Conservation (phyloP, 805 yeast genomes). For the Candida railenensis region DNA sequence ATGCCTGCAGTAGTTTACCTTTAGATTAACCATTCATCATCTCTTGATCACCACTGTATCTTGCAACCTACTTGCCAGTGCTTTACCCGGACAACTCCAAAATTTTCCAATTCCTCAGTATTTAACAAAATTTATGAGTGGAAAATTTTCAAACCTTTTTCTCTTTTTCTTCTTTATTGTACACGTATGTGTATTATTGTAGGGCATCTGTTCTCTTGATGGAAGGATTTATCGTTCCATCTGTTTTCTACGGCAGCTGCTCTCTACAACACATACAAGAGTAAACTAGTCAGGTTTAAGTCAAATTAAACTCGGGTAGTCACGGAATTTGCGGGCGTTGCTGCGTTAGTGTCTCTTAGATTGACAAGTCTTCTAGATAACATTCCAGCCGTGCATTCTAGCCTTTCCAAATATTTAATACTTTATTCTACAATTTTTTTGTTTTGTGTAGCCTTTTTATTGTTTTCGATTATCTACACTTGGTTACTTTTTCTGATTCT, state of each 20-base stretch:
- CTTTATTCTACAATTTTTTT: neutral
- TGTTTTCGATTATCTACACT: neutral
- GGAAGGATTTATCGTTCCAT: constrained; percentile 12
- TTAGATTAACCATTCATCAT: too few relatives aligned
- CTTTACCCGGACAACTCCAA: constrained; percentile 2
- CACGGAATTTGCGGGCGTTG: constrained; percentile 42
- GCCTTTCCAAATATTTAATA: constrained; percentile 36
- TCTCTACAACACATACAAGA: constrained; percentile 52
- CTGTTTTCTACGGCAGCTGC: constrained; percentile 34
- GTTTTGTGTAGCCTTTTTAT: neutral
- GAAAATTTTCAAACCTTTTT: neutral
- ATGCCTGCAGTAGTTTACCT: too few relatives aligned
- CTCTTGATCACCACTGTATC: too few relatives aligned
- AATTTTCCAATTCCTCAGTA: neutral
- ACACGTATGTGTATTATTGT: constrained; percentile 51
- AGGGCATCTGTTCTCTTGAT: constrained; percentile 37
- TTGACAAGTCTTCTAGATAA: neutral
- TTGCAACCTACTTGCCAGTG: neutral
- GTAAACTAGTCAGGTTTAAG: constrained; percentile 32
- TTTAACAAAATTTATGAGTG: neutral
- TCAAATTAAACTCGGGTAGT: constrained; percentile 28
- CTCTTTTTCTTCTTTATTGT: constrained; percentile 33
- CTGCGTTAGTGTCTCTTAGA: constrained; percentile 13
- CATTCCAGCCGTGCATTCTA: constrained; percentile 39
- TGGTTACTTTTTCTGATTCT: neutral